Evolutionary conservation across 495 filamentous ascomycete species (phyloP), one percentile per base, ranked within the genome.

Genomic region (Podospora tetraspora): DNA sequence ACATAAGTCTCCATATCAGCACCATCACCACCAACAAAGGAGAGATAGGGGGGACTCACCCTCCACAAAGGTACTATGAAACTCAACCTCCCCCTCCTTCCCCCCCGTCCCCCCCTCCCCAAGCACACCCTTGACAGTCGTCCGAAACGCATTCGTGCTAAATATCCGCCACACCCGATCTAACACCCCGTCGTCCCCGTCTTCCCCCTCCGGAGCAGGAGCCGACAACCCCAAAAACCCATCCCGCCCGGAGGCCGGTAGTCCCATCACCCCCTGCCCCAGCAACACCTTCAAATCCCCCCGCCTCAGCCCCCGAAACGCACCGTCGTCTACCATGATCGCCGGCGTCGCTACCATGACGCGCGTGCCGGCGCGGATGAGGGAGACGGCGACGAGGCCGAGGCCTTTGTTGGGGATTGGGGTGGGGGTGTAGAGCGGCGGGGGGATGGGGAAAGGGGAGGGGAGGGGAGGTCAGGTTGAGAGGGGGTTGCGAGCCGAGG

Each of bases 311-410:
- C 59, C 67, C 24, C 69, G 61, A 11, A 75, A 66, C 3, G 77
- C 75, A 23, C 64, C 69, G 57, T 76, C 74, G 68, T 78, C 75
- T 16, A 80, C 72, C 74, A 79, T 77, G 6, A 80, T 34, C 5
- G 69, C 71, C 4, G 77, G 75, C 3, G 74, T 78, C 3, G 64
- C 68, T 6, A 69, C 70, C 73, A 79, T 79, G 61, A 80, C 57
- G 12, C 69, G 72, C 59, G 75, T 68, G 3, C 73, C 75, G 8
- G 70, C 57, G 32, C 65, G 70, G 57, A 80, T 76, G 8, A 65
- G 67, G 12, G 68, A 59, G 9, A 67, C 73, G 1, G 78, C 74
- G 29, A 80, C 71, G 4, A 80, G 66, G 13, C 78, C 78, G 68
- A 76, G 66, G 29, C 70, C 78, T 27, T 79, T 78, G 16, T 74